Conservation (phyloP, 2,329 filamentous ascomycete genomes). For the Diaporthe destruens region DNA sequence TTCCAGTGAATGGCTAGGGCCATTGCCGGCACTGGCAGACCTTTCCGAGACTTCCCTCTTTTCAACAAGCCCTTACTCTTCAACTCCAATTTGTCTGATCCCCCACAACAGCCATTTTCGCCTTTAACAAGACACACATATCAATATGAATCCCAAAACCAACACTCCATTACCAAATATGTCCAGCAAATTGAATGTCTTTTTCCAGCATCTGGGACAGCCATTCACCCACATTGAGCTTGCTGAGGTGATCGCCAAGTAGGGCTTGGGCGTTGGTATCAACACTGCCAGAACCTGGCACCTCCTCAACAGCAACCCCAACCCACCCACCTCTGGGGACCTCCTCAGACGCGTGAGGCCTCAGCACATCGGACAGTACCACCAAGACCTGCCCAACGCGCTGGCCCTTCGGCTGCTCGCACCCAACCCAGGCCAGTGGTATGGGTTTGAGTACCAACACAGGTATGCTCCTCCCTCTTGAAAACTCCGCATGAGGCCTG, state of each 20-base stretch:
- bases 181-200: not conserved
- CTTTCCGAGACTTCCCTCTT: too few relatives aligned
- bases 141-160: not conserved
- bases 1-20: too few relatives aligned
- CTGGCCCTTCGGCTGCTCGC: not conserved
- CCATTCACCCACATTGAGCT: too few relatives aligned
- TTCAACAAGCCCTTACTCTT: not conserved
- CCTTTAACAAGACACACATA: not conserved
- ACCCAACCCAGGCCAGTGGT: fast-evolving
- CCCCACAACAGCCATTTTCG: not conserved
- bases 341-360: not conserved
- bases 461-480: not conserved
- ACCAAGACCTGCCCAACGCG: not conserved
- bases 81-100: not conserved
- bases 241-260: not conserved
- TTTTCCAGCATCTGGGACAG: not conserved
- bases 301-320: too few relatives aligned
- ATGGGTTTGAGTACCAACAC: fast-evolving
- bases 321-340: not conserved
- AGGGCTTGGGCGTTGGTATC: not conserved
- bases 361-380: too few relatives aligned
- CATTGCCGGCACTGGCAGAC: too few relatives aligned
- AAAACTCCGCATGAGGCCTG: not conserved
- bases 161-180: not conserved
- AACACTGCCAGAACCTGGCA: too few relatives aligned